Conservation (phyloP, 345 rosid genomes). For the Murraya paniculata region DNA sequence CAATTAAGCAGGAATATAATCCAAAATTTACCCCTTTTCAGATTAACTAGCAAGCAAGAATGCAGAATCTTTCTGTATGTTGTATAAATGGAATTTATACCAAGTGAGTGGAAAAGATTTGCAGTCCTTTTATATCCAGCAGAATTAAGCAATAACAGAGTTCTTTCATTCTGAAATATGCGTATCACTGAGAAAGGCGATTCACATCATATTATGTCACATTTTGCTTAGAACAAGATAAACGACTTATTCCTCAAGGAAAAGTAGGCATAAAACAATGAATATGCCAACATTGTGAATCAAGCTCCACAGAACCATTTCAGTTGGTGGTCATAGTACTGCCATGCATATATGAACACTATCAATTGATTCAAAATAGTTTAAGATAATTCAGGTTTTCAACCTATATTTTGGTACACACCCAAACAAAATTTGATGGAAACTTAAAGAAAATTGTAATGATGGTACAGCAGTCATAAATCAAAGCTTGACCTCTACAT, state of each 20-base stretch:
- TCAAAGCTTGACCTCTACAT: conserved; percentile 96
- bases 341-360: not conserved
- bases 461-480: conserved; percentile 13
- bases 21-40: no score
- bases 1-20: no score
- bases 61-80: no score
- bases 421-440: not conserved
- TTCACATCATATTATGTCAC: not conserved
- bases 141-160: not conserved
- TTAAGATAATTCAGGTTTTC: not conserved
- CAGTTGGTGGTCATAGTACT: not conserved
- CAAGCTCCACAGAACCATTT: not conserved
- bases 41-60: no score
- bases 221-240: not conserved
- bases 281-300: not conserved
- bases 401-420: not conserved
- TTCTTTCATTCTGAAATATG: not conserved
- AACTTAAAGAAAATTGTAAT: not conserved
- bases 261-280: not conserved
- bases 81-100: no score
- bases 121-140: not conserved
- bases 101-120: not conserved
- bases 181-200: not conserved
- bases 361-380: not conserved
- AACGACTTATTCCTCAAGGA: not conserved